Base-by-base conservation (phyloP, 2,329 filamentous ascomycete species). In the Trichophyton mentagrophytes region DNA sequence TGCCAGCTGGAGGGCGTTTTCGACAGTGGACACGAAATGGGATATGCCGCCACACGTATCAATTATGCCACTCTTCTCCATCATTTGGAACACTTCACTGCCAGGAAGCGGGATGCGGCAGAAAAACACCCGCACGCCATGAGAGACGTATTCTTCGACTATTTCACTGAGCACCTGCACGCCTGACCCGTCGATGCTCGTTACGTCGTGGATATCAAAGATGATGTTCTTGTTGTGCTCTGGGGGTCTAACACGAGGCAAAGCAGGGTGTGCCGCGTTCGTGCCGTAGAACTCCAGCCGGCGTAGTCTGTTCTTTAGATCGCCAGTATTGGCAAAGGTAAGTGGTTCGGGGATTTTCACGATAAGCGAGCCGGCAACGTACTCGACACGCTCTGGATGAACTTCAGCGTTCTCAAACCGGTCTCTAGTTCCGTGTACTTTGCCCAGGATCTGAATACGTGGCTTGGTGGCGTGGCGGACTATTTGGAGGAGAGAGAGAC, bases 151-250 rank as follows among this genome's bases (percentile, higher is more conserved):
- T 33, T 79, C 81, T 56, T 84, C 78, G 15, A 99, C 89, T 66
- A 97, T 97, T 74, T 97, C 93, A 55, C 84, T 82, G 2, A 99
- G 78, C 0, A 97, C 92, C 74, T 97, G 93, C 0, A 89, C 88
- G 1, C 92, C 93, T 0, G 90, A 95, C 4, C 90, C 93, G 70
- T 99, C 93, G 67, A 99, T 85, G 30, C 87, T 88, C 0, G 91
- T 96, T 2, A 99, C 93, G n/a, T 93, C 93, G 67, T 97, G 92
- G 6, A 97, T 90, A 71, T 99, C 93, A 69, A 99, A 97, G 64
- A 99, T 90, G 72, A 99, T 80, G 69, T 96, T 96, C 66, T 85
- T 83, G 71, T 96, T 96, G 68, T 89, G 85, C 63, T 92, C 87
- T n/a, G 85, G 82, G 27, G 81, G 78, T 3, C 91, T 82, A 13